phyloP scores from a whole-genome alignment of 2,329 filamentous ascomycete species.

The Neodidymelliopsis sp. region DNA sequence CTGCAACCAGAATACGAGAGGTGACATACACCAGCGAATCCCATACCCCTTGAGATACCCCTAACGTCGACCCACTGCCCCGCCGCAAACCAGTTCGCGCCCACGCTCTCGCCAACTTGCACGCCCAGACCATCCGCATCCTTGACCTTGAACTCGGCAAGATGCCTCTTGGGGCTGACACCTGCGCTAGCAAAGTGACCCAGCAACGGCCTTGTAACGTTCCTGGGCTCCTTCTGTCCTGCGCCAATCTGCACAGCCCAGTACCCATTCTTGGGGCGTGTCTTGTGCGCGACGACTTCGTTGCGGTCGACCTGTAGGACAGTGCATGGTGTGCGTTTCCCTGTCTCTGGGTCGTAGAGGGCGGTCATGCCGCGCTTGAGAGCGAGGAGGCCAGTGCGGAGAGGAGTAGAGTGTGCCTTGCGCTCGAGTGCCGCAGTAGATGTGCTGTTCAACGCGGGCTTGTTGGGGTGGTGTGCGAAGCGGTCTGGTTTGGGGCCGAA shows the following conservation, averaged over 20 bases:
- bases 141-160: slow-evolving; percentile 88
- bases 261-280: slow-evolving; percentile 81
- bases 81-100: slow-evolving; percentile 88
- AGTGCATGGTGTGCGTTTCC: slow-evolving; percentile 82
- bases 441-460: slow-evolving; percentile 62
- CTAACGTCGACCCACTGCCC: slow-evolving; percentile 91
- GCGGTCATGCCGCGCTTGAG: slow-evolving; percentile 97
- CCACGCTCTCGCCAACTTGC: slow-evolving; percentile 75
- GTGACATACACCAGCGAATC: slow-evolving; percentile 77
- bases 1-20: not conserved
- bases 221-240: slow-evolving; percentile 75
- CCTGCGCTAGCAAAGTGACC: slow-evolving; percentile 87
- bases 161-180: slow-evolving; percentile 81
- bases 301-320: slow-evolving; percentile 93
- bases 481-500: slow-evolving; percentile 59
- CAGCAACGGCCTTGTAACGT: slow-evolving; percentile 81
- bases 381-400: slow-evolving; percentile 82
- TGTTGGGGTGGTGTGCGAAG: slow-evolving; percentile 61
- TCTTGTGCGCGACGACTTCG: slow-evolving; percentile 89
- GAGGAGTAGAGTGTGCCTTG: slow-evolving; percentile 64
- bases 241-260: slow-evolving; percentile 90
- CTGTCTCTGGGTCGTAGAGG: slow-evolving; percentile 78
- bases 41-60: slow-evolving; percentile 82
- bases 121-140: slow-evolving; percentile 74
- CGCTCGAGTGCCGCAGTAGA: slow-evolving; percentile 66